These are phyloP conservation scores for Penicillium longicatenatum DNA, from an alignment of 495 filamentous ascomycete species.

Conservation along the genomic window DNA sequence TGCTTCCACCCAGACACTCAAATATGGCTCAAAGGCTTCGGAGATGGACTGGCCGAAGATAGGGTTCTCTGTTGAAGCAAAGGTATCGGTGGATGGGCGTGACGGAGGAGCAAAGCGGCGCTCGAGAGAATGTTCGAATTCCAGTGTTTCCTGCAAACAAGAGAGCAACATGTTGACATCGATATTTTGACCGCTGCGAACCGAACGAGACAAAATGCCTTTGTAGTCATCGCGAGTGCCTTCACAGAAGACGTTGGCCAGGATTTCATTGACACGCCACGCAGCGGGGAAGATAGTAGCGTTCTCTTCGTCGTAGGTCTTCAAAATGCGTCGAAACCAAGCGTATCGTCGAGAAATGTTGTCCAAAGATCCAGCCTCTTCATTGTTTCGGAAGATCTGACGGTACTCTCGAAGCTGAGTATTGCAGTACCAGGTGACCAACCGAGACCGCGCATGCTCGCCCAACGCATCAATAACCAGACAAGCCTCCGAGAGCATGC, in stretches of 20 bases:
- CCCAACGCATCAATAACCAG: conserved; percentile 94
- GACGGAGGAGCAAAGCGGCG: conserved; percentile 76
- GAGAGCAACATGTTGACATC: conserved; percentile 91
- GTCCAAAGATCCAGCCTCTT: conserved; percentile 95
- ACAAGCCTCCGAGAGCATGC: conserved; percentile 81
- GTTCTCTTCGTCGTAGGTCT: conserved; percentile 95
- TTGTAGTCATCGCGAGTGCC: conserved; percentile 95
- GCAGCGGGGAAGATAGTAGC: conserved; percentile 80
- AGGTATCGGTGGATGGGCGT: conserved; percentile 87
- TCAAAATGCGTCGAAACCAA: conserved; percentile 95
- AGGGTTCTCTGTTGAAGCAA: conserved; percentile 76
- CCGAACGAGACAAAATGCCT: conserved; percentile 83
- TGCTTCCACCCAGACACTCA: conserved; percentile 95
- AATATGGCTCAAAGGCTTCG: conserved; percentile 94
- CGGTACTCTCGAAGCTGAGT: conserved; percentile 94
- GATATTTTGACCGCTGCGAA: conserved; percentile 80
- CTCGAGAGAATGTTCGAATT: conserved; percentile 94
- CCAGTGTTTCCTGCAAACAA: conserved; percentile 93
- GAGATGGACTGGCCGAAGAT: conserved; percentile 92
- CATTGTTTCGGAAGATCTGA: conserved; percentile 91
- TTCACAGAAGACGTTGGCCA: conserved; percentile 94
- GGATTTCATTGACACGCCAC: conserved; percentile 88
- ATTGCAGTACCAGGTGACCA: conserved; percentile 98
- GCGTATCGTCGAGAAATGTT: conserved; percentile 95
- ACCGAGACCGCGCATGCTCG: conserved; percentile 77